Base-by-base conservation (phyloP, 768 basidiomycete species). In the Tricholoma bakamatsutake region DNA sequence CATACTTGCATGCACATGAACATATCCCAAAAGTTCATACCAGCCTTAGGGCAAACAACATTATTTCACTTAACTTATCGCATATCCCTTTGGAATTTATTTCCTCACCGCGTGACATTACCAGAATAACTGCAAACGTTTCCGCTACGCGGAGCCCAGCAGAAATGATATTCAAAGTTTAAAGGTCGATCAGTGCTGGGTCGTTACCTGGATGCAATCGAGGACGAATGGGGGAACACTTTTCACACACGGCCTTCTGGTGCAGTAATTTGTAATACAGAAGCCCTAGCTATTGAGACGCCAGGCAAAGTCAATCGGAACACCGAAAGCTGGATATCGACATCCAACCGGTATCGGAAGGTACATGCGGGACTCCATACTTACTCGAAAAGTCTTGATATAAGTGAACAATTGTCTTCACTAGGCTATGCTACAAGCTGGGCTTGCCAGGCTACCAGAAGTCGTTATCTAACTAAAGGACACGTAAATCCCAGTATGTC, bases 271-370 rank as follows among this genome's bases (percentile, higher is more conserved):
- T 24, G 21, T 24, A 24, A 6, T n/a, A 5, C 24, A 43, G 11
- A 43, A 43, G 3, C 42, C 42, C 42, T 24, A 21, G 53, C 54
- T 33, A 49, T 54, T 4, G 52, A 34, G 33, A 66, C 72, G 4
- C 71, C 71, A 28, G 84, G 76, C 6, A 86, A 69, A 1, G 84
- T 86, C 1, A 85, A 73, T 40, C 84, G 68, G 70, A 78, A 86
- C 1, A 85, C 84, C 59, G 85, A 59, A 62, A 84, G 76, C 66
- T 87, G 83, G 64, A 78, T 84, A 60, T 85, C 81, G n/a, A 78
- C 73, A 61, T 85, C 76, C 33, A 76, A 5, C 78, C 82, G 1
- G 79, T 82, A 57, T 82, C 67, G 67, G 76, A 87, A 1, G 79
- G 74, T 37, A 69, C 61, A 1, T 82, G 58, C 7, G 77, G 71